phyloP scores from a whole-genome alignment of 768 basidiomycete species.

The Russula emetica region DNA sequence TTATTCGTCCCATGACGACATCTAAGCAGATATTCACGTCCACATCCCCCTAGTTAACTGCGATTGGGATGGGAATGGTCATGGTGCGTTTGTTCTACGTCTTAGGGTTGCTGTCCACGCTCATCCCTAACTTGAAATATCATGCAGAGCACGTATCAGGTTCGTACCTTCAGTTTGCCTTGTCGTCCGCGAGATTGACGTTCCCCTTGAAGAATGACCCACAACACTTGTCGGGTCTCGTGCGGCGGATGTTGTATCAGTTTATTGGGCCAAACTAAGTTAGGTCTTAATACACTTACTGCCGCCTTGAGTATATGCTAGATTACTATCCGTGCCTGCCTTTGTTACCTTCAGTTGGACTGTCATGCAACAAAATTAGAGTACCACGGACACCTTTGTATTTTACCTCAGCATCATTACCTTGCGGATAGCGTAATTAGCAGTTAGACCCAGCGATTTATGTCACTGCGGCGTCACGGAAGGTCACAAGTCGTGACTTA shows the following conservation, averaged over 20 bases:
- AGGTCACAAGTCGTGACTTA: not conserved
- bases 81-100: constrained; percentile 50
- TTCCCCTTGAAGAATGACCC: constrained; percentile 51
- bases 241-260: constrained; percentile 78
- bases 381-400: not conserved
- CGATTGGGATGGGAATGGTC: constrained; percentile 87
- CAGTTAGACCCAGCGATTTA: too few relatives aligned
- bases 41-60: constrained; percentile 48
- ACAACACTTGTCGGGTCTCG: constrained; percentile 75
- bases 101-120: not conserved
- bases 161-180: constrained; percentile 25
- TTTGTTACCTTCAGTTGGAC: not conserved
- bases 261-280: constrained; percentile 78
- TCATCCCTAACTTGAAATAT: constrained; percentile 5
- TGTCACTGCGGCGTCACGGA: not conserved
- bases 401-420: not conserved
- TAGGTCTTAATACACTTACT: constrained; percentile 31
- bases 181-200: not conserved
- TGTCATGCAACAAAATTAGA: not conserved
- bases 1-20: not conserved
- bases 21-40: not conserved
- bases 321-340: not conserved
- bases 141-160: constrained; percentile 57
- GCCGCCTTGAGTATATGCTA: too few relatives aligned
- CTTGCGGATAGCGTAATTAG: too few relatives aligned